A percentile compares a stretch with the other conserved stretches of the same genome.
phyloP scores from a whole-genome alignment of 2,329 filamentous ascomycete species.

The Claviceps fusiformis region DNA sequence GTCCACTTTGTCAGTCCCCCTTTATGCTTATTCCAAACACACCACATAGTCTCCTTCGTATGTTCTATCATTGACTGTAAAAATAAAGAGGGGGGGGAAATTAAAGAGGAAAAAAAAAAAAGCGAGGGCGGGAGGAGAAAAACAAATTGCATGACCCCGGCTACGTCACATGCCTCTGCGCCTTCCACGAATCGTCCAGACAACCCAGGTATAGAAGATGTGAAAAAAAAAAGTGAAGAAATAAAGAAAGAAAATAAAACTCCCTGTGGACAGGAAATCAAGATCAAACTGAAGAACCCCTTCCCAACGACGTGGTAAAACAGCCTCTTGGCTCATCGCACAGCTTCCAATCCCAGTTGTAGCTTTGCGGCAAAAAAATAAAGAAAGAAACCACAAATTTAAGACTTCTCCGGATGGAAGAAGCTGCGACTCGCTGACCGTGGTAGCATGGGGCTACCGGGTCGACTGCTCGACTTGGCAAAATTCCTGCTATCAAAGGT shows the following conservation, averaged over 20 bases:
- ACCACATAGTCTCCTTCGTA: neutral
- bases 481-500: constrained; percentile 26
- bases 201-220: neutral
- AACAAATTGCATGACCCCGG: neutral
- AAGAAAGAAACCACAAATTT: neutral
- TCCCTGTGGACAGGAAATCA: neutral
- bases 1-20: neutral
- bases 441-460: constrained; percentile 30
- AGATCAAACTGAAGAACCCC: neutral
- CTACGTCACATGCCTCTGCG: neutral
- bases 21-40: neutral
- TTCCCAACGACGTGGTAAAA: neutral
- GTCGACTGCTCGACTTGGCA: constrained; percentile 32
- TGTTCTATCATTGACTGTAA: neutral
- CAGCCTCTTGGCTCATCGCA: neutral
- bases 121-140: neutral
- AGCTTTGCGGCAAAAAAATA: neutral
- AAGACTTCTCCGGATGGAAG: constrained; percentile 22
- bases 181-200: neutral
- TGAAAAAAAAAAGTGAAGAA: neutral
- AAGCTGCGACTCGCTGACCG: constrained; percentile 24
- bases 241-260: neutral
- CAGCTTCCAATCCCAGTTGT: neutral
- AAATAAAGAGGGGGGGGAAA: neutral
- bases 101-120: neutral